Base-by-base conservation (phyloP, 2,329 filamentous ascomycete species). In the Aspergillus caelatus region DNA sequence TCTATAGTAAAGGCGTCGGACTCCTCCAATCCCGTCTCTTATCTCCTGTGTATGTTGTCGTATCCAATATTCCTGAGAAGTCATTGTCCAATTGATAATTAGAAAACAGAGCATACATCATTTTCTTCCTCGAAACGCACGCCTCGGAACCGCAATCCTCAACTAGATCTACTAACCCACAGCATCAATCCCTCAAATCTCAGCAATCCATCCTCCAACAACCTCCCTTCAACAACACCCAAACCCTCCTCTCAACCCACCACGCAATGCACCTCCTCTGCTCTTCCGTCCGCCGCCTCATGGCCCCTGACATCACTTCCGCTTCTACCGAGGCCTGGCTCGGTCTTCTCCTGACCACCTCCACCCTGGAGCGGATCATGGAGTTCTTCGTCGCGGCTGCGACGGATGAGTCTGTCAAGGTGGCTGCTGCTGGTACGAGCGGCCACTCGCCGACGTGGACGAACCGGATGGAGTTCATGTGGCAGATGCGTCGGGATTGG, bases 181-280 rank as follows among this genome's bases (percentile, higher is more conserved):
- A 7, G 34, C 34, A 36, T 14, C 45, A 55, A 34, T 66, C 65
- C 4, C 39, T 70, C 4, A 46, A 64, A 60, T 57, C 53, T 21
- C 71, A 74, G 41, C 64, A 66, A 34, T 58, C 65, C 19, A 70
- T 74, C 55, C 65, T 74, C 12, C 70, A 68, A 57, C 58, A 62
- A 19, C 55, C 67, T 10, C 72, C 72, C 16, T 74, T 74, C 50
- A 70, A 65, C 19, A 62, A 70, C 39, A 66, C 67, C 8, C 60
- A 65, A 5, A 56, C 68, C n/a, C 66, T 73, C 32, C 46, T 73
- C 39, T 64, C 65, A 2, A 72, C 70, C 28, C 70, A 73, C 21
- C 71, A 73, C 56, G 67, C 65, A 61, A 68, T 73, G 68, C 64
- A 67, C 26, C 69, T 71, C 48, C 67, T 73, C 34, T 70, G 70